These are phyloP conservation scores for Suillus alpinus DNA, from an alignment of 768 basidiomycete species.

Conservation along the genomic window DNA sequence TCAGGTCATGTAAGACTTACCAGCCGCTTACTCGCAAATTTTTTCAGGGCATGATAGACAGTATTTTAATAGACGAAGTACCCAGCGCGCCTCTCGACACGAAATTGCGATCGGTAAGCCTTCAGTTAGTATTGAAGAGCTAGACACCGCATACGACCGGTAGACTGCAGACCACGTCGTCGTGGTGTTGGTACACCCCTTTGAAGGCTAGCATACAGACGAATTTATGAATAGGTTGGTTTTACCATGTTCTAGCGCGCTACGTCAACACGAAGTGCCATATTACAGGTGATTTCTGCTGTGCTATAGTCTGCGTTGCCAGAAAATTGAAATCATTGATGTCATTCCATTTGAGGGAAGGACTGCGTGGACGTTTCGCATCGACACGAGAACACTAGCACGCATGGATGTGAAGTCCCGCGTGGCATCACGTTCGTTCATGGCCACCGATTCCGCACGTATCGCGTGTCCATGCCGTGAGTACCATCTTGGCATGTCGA, in stretches of 20 bases:
- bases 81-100: slow-evolving; percentile 14
- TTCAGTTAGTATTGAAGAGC: slow-evolving; percentile 10
- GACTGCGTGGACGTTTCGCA: not conserved
- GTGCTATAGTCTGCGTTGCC: not conserved
- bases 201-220: not conserved
- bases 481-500: slow-evolving; percentile 1
- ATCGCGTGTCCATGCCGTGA: not conserved
- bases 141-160: slow-evolving; percentile 6
- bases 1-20: not conserved
- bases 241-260: not conserved
- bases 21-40: slow-evolving; percentile 3
- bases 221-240: not conserved
- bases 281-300: slow-evolving; percentile 6
- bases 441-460: not conserved
- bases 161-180: slow-evolving; percentile 4
- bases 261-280: slow-evolving; percentile 7
- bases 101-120: slow-evolving; percentile 12
- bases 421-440: not conserved
- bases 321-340: not conserved
- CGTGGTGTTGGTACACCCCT: not conserved
- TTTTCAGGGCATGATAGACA: not conserved
- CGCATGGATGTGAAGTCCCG: not conserved
- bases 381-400: not conserved
- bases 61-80: slow-evolving; percentile 7
- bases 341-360: not conserved